phyloP scores from a whole-genome alignment of 2,329 filamentous ascomycete species.

The Aspergillaceae sp. region DNA sequence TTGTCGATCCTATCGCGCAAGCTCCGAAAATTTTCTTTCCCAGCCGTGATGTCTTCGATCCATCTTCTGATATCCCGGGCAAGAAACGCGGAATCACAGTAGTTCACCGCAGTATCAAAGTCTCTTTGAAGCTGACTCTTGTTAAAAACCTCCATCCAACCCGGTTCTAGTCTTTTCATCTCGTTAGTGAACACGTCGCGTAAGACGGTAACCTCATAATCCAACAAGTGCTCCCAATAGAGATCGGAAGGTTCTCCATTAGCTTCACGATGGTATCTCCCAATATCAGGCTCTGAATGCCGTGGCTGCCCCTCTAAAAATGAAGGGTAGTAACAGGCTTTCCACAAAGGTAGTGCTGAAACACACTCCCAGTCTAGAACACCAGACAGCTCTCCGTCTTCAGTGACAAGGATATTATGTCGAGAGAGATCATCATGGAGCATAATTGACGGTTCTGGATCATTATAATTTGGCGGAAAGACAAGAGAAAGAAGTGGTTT shows the following conservation, averaged over 20 bases:
- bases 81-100: conserved; percentile 5
- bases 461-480: conserved; percentile 1
- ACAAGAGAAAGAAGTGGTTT: conserved; percentile 4
- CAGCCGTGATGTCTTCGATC: conserved; percentile 26
- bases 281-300: conserved; percentile 3
- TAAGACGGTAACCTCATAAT: conserved; percentile 10
- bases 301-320: conserved; percentile 5
- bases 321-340: conserved; percentile 6
- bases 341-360: conserved; percentile 11
- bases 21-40: conserved; percentile 35
- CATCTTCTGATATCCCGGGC: conserved; percentile 5
- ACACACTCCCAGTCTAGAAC: conserved; percentile 15
- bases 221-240: conserved; percentile 11
- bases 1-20: conserved; percentile 43
- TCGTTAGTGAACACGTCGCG: conserved; percentile 8
- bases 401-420: conserved; percentile 10
- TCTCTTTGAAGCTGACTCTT: conserved; percentile 6
- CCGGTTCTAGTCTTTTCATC: conserved; percentile 9
- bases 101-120: conserved; percentile 7
- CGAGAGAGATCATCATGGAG: conserved; percentile 8
- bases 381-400: conserved; percentile 7
- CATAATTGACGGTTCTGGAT: conserved; percentile 7
- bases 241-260: conserved; percentile 2
- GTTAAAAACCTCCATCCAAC: conserved; percentile 5
- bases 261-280: conserved; percentile 1